Evolutionary conservation across 2,329 filamentous ascomycete genomes (phyloP).

Genomic region (Colletotrichum zoysiae): DNA sequence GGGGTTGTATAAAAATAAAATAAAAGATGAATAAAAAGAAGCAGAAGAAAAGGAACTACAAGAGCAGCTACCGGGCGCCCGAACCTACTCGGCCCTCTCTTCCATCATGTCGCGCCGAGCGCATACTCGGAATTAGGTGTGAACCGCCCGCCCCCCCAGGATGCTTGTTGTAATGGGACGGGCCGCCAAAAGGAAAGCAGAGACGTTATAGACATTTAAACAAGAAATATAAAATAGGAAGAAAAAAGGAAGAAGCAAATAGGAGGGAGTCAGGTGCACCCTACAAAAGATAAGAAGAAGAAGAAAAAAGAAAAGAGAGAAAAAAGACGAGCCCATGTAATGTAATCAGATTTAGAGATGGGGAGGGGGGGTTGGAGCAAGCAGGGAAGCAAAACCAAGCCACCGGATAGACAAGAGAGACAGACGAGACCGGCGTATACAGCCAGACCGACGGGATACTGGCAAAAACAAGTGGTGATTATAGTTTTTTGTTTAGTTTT

Average conservation of each 20-base stretch:
- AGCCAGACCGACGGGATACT: neutral
- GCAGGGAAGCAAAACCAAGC: neutral
- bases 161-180: neutral
- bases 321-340: too few relatives aligned
- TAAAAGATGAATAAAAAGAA: too few relatives aligned
- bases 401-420: too few relatives aligned
- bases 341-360: too few relatives aligned
- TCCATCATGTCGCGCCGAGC: neutral
- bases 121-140: too few relatives aligned
- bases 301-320: neutral
- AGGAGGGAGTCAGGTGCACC: neutral
- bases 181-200: neutral
- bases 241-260: neutral
- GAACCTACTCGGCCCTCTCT: neutral
- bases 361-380: too few relatives aligned
- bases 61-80: conserved; percentile 22
- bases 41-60: neutral
- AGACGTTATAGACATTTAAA: neutral
- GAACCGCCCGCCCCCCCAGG: too few relatives aligned
- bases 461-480: neutral
- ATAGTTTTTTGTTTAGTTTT: neutral
- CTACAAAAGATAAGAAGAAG: neutral
- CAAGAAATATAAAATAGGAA: neutral
- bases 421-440: too few relatives aligned
- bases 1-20: too few relatives aligned